Conservation (phyloP, 257 asterid genomes). For the Marsdenia floribunda region DNA sequence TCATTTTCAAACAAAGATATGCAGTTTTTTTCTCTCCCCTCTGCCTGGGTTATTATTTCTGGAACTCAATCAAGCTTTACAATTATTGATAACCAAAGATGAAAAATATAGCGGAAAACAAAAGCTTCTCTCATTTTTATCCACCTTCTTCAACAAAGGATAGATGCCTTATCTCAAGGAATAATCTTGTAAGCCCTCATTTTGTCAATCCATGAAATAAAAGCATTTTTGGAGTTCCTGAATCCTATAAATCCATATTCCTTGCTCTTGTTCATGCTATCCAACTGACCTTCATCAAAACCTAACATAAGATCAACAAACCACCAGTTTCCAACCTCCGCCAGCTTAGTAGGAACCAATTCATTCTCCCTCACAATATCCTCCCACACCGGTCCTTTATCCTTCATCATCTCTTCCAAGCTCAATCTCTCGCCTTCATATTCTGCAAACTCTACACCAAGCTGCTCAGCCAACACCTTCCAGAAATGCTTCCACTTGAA, state of each 20-base stretch:
- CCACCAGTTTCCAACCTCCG: conserved; percentile 86
- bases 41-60: too few species aligned
- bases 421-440: conserved; percentile 42
- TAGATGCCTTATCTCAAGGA: conserved; percentile 31
- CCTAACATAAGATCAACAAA: conserved; percentile 41
- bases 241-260: conserved; percentile 91
- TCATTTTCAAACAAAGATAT: too few species aligned
- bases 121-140: conserved; percentile 4
- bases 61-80: too few species aligned
- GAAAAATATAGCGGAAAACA: not conserved
- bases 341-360: conserved; percentile 43
- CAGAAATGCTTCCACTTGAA: conserved; percentile 92
- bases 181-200: conserved; percentile 69
- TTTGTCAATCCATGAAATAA: conserved; percentile 80
- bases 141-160: not conserved
- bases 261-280: conserved; percentile 88
- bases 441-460: conserved; percentile 59
- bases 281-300: conserved; percentile 28
- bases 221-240: conserved; percentile 69
- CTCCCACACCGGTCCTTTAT: conserved; percentile 76
- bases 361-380: conserved; percentile 66
- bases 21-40: too few species aligned
- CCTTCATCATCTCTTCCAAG: conserved; percentile 67
- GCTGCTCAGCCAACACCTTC: conserved; percentile 79
- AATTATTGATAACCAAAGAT: not conserved